These are phyloP conservation scores for Heliosperma pusillum DNA, from an alignment of 148 eudicot species.

Conservation along the genomic window DNA sequence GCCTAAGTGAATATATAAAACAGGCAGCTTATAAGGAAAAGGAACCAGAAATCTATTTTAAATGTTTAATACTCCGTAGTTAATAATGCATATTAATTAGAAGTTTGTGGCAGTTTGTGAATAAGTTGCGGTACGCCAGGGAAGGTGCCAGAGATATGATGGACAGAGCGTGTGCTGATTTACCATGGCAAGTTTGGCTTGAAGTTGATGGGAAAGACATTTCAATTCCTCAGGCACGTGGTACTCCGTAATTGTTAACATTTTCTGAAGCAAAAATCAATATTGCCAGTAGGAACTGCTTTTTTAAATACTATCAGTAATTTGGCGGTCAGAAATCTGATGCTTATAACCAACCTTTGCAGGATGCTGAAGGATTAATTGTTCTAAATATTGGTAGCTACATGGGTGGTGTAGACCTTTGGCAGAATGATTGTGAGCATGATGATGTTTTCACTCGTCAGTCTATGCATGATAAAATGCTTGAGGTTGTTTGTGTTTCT, in stretches of 20 bases:
- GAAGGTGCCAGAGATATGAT: conserved; percentile 87
- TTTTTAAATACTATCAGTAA: not conserved
- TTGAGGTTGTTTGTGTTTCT: conserved; percentile 74
- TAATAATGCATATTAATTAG: not conserved
- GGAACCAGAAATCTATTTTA: not conserved
- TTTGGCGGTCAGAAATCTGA: conserved; percentile 4
- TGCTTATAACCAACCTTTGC: conserved; percentile 8
- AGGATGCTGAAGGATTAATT: conserved; percentile 86
- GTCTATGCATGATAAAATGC: conserved; percentile 72
- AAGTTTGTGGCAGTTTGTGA: conserved; percentile 52
- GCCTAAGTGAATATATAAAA: not conserved
- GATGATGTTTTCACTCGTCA: conserved; percentile 65
- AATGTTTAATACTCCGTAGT: no score
- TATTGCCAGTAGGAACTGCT: not conserved
- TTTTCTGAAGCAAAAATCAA: not conserved
- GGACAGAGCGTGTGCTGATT: conserved; percentile 84
- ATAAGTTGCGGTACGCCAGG: conserved; percentile 76
- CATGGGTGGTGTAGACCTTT: conserved; percentile 91
- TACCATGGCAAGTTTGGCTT: conserved; percentile 85
- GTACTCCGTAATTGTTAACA: not conserved
- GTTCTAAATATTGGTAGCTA: conserved; percentile 78
- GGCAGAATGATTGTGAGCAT: conserved; percentile 78
- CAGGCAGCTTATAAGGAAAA: not conserved
- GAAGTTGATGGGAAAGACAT: conserved; percentile 79
- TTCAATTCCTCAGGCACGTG: conserved; percentile 55